phyloP scores from a whole-genome alignment of 2,329 filamentous ascomycete species.

The Calonectria henricotiae region DNA sequence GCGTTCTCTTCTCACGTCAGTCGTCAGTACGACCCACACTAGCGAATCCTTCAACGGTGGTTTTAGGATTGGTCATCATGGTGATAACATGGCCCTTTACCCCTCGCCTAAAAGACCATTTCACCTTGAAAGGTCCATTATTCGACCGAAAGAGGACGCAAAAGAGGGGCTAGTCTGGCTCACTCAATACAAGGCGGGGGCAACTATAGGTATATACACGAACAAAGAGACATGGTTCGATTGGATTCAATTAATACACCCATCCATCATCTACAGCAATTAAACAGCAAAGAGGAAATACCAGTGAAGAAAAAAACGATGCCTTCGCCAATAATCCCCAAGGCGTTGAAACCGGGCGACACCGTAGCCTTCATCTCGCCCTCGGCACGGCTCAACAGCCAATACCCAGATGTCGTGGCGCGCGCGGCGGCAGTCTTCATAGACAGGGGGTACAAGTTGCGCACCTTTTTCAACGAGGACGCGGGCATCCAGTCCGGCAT shows the following conservation, averaged over 20 bases:
- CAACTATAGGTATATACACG: background rate
- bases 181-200: background rate
- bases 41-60: background rate
- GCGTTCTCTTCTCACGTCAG: too few species aligned
- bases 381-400: constrained; percentile 58
- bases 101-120: background rate
- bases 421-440: constrained; percentile 55
- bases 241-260: too few species aligned
- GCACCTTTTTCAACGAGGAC: constrained; percentile 55
- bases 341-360: constrained; percentile 55
- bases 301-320: constrained; percentile 16
- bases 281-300: background rate
- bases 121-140: background rate
- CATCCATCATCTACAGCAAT: too few species aligned
- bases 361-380: constrained; percentile 63
- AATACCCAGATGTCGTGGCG: constrained; percentile 51
- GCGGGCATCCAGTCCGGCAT: constrained; percentile 56
- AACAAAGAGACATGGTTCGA: background rate
- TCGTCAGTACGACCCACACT: constrained; percentile 17
- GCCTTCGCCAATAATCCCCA: constrained; percentile 47
- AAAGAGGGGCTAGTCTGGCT: background rate
- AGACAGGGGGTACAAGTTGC: constrained; percentile 57
- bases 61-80: background rate
- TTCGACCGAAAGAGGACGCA: background rate
- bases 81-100: background rate